Evolutionary conservation across 73 alveolate genomes (phyloP).

Genomic region (Paramecium pentaurelia): DNA sequence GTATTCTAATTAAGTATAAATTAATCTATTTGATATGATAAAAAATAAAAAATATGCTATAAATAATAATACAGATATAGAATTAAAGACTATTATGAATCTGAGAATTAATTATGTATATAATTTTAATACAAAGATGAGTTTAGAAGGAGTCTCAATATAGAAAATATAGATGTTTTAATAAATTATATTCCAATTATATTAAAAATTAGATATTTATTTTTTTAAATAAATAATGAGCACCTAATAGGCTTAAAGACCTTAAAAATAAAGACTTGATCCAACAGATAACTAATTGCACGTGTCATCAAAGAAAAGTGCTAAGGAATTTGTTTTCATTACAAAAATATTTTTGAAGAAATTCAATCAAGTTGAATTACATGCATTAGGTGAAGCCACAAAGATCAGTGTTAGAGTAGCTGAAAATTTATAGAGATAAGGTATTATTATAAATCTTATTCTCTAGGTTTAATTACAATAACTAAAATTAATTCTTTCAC

Average conservation of each 20-base stretch:
- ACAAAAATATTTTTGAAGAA: constrained; percentile 42
- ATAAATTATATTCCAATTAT: background rate
- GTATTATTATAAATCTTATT: background rate
- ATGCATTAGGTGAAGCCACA: constrained; percentile 50
- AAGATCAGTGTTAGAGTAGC: constrained; percentile 46
- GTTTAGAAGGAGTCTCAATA: background rate
- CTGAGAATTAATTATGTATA: background rate
- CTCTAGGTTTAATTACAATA: background rate
- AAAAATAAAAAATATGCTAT: too few relatives aligned
- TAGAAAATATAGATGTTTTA: background rate
- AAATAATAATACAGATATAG: too few relatives aligned
- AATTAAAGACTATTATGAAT: background rate
- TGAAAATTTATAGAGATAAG: constrained; percentile 46
- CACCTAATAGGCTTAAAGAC: background rate
- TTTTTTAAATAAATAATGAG: constrained; percentile 30
- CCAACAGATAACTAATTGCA: background rate
- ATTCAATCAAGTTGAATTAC: constrained; percentile 9
- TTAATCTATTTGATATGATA: too few relatives aligned
- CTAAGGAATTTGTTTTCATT: constrained; percentile 37
- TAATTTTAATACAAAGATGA: background rate
- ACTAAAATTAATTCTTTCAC: constrained; percentile 44
- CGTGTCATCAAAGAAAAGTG: constrained; percentile 28
- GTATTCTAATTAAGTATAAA: background rate
- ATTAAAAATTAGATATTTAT: constrained; percentile 19
- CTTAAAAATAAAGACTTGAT: constrained; percentile 5